phyloP scores from a whole-genome alignment of 2,329 filamentous ascomycete species.

The Orbilia quercus region DNA sequence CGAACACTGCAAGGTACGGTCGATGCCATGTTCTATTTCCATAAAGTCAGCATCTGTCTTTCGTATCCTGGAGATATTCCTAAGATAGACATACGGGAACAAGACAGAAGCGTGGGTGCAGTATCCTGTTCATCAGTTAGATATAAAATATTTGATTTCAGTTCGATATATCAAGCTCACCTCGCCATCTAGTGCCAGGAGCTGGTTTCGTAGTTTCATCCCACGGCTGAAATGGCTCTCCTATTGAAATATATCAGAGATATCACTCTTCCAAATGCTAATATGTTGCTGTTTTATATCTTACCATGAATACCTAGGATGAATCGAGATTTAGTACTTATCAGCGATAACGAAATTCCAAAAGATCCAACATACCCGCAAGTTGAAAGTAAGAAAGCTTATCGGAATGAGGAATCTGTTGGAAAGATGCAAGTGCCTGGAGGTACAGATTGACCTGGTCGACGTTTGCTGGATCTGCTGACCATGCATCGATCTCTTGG shows the following conservation, averaged over 20 bases:
- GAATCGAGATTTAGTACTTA: too few species aligned
- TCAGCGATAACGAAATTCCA: neutral
- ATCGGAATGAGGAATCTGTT: constrained; percentile 73
- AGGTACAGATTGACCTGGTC: constrained; percentile 73
- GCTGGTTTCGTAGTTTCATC: constrained; percentile 65
- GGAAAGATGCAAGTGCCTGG: constrained; percentile 78
- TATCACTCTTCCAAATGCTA: neutral
- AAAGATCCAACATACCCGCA: constrained; percentile 70
- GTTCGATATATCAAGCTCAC: constrained; percentile 1
- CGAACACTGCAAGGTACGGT: constrained; percentile 69
- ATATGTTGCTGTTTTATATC: neutral
- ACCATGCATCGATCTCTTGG: constrained; percentile 54
- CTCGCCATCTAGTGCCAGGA: constrained; percentile 32
- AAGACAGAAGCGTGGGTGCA: constrained; percentile 80
- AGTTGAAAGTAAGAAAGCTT: constrained; percentile 81
- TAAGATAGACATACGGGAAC: constrained; percentile 67
- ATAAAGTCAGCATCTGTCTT: constrained; percentile 1
- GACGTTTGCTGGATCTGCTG: constrained; percentile 43
- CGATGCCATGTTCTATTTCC: constrained; percentile 65
- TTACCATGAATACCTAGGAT: constrained; percentile 50
- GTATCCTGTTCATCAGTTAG: constrained; percentile 70
- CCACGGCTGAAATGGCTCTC: constrained; percentile 73
- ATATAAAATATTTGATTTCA: neutral
- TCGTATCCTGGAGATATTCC: neutral
- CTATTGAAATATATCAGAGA: constrained; percentile 69